phyloP scores from a whole-genome alignment of 1,284 basidiomycete genomes.

The Heterobasidion occidentale region DNA sequence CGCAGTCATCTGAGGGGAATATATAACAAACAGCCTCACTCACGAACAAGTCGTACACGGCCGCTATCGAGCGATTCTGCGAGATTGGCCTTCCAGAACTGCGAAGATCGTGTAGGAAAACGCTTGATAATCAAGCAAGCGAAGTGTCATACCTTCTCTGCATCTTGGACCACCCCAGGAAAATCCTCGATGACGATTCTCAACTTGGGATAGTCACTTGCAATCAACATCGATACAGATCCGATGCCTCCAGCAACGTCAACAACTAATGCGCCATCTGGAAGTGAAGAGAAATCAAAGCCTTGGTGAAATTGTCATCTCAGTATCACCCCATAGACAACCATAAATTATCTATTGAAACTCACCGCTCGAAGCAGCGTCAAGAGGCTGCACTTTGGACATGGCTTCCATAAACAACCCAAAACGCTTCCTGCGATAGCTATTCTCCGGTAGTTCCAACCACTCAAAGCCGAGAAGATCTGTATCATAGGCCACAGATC shows the following conservation, averaged over 20 bases:
- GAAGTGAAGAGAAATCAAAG: slow-evolving; percentile 11
- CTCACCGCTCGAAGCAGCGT: slow-evolving; percentile 14
- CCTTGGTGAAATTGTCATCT: no score
- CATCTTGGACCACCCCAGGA: background rate
- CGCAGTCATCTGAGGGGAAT: no score
- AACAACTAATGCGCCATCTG: slow-evolving; percentile 11
- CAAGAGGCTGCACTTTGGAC: slow-evolving; percentile 15
- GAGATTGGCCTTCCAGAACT: slow-evolving; percentile 17
- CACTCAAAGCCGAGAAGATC: slow-evolving; percentile 16
- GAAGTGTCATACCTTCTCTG: background rate
- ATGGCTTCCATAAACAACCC: slow-evolving; percentile 18
- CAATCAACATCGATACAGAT: slow-evolving; percentile 12
- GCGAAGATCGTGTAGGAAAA: no score
- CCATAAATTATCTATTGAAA: background rate
- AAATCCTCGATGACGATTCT: slow-evolving; percentile 16
- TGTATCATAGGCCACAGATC: slow-evolving; percentile 18
- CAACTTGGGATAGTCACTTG: slow-evolving; percentile 13
- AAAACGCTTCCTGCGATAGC: slow-evolving; percentile 13
- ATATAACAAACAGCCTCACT: background rate
- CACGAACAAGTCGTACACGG: slow-evolving; percentile 13
- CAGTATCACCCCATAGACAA: no score
- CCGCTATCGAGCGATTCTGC: slow-evolving; percentile 14
- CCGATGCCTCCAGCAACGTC: slow-evolving; percentile 19
- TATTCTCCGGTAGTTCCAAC: slow-evolving; percentile 18
- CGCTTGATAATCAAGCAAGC: background rate